Percentiles rank a stretch among this genome's conserved stretches.
phyloP scores from a whole-genome alignment of 2,329 filamentous ascomycete species.

The Arthrobotrys sinensis region DNA sequence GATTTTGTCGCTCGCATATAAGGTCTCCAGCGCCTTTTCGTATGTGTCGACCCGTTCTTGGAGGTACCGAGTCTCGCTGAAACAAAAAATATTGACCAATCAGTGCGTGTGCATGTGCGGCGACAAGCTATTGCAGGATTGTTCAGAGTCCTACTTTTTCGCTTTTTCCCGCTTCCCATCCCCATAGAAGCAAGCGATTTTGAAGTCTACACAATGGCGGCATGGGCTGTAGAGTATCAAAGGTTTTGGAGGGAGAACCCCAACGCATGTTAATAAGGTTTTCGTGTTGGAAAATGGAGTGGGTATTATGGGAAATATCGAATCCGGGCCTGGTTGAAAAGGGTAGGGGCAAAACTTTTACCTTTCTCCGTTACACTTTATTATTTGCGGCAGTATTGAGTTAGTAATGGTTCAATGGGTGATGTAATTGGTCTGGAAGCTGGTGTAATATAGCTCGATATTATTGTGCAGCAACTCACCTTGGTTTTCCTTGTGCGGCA shows the following conservation, averaged over 20 bases:
- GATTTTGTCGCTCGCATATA: slow-evolving; percentile 62
- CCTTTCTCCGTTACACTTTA: slow-evolving; percentile 63
- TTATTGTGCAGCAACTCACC: slow-evolving; percentile 24
- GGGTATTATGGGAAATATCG: slow-evolving; percentile 25
- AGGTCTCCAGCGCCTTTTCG: slow-evolving; percentile 46
- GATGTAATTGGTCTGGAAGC: too few species aligned
- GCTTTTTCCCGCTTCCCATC: slow-evolving; percentile 63
- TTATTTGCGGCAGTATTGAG: slow-evolving; percentile 26
- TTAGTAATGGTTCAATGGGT: slow-evolving; percentile 57
- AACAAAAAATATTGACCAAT: slow-evolving; percentile 1
- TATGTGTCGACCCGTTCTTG: slow-evolving; percentile 62
- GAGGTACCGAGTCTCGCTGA: slow-evolving; percentile 46
- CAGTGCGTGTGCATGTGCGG: slow-evolving; percentile 2
- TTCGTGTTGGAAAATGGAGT: slow-evolving; percentile 49
- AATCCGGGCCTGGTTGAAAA: slow-evolving; percentile 30
- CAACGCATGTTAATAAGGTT: slow-evolving; percentile 41
- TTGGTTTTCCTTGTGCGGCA: slow-evolving; percentile 61
- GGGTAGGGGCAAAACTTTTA: slow-evolving; percentile 30
- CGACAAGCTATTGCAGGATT: background rate
- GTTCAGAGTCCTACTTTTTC: slow-evolving; percentile 60
- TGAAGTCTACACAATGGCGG: slow-evolving; percentile 64
- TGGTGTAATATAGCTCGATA: slow-evolving; percentile 36
- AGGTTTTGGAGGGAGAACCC: background rate
- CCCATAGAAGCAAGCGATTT: slow-evolving; percentile 62
- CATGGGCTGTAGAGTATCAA: slow-evolving; percentile 62